These are phyloP conservation scores for Oxytropis ochrocephala DNA, from an alignment of 306 rosid species.

Conservation along the genomic window DNA sequence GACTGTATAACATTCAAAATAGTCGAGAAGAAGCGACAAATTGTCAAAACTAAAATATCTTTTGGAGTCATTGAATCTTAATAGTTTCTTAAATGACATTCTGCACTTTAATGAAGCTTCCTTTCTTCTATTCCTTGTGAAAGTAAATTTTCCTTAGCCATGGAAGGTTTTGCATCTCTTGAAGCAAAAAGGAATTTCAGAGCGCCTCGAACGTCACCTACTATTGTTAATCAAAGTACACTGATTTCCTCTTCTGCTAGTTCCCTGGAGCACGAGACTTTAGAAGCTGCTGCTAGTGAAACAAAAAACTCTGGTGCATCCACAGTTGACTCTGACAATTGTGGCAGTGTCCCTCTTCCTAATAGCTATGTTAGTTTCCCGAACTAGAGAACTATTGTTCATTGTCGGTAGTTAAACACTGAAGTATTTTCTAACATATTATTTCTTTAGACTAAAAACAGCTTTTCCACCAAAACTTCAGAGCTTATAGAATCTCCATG, in stretches of 20 bases:
- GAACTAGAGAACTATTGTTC: constrained; percentile 6
- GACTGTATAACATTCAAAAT: neutral
- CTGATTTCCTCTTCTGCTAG: constrained; percentile 32
- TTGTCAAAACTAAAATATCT: neutral
- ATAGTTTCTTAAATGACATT: neutral
- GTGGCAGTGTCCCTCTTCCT: constrained; percentile 20
- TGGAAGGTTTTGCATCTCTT: constrained; percentile 86
- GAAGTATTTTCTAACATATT: neutral
- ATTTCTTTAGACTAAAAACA: constrained; percentile 40
- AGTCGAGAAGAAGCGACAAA: neutral
- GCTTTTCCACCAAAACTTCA: constrained; percentile 21
- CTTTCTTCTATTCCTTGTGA: constrained; percentile 9
- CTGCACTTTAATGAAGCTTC: neutral
- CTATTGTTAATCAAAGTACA: constrained; percentile 34
- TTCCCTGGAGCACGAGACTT: constrained; percentile 28
- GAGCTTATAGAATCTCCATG: constrained; percentile 34
- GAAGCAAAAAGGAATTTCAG: constrained; percentile 85
- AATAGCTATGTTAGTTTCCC: constrained; percentile 35
- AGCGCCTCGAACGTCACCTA: constrained; percentile 73
- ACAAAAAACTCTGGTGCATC: constrained; percentile 28
- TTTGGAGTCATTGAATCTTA: neutral
- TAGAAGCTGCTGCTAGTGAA: constrained; percentile 30
- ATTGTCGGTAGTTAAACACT: neutral
- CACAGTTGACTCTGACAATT: constrained; percentile 20
- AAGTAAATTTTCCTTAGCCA: constrained; percentile 42